Conservation (phyloP, 1,139 yeast species). For the Yamadazyma jaroonii region DNA sequence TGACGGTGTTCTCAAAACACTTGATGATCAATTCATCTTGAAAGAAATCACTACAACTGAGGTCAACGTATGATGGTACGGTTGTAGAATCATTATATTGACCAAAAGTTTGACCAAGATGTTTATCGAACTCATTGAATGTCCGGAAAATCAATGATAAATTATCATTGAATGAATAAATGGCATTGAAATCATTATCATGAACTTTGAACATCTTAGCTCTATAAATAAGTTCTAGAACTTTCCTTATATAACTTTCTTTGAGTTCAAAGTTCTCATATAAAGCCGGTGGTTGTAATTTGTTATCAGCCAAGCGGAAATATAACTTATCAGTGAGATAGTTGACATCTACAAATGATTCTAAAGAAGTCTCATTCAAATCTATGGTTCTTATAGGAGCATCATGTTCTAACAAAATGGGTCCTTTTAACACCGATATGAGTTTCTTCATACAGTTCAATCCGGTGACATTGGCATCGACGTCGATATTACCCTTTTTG, state of each 20-base stretch:
- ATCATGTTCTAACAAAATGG: slow-evolving; percentile 41
- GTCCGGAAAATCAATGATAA: slow-evolving; percentile 32
- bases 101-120: slow-evolving; percentile 24
- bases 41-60: slow-evolving; percentile 61
- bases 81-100: slow-evolving; percentile 24
- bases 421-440: slow-evolving; percentile 61
- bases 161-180: slow-evolving; percentile 39
- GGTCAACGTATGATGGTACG: slow-evolving; percentile 38
- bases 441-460: slow-evolving; percentile 56
- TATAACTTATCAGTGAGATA: slow-evolving; percentile 48
- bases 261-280: slow-evolving; percentile 23
- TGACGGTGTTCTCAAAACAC: slow-evolving; percentile 56
- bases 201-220: slow-evolving; percentile 23
- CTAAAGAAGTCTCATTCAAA: slow-evolving; percentile 45
- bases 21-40: slow-evolving; percentile 59
- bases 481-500: slow-evolving; percentile 22
- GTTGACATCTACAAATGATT: slow-evolving; percentile 53
- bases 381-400: slow-evolving; percentile 54
- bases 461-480: slow-evolving; percentile 44
- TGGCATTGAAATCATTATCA: slow-evolving; percentile 32
- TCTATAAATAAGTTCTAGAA: slow-evolving; percentile 45
- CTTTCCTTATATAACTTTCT: slow-evolving; percentile 50
- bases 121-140: slow-evolving; percentile 45
- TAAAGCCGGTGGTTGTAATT: slow-evolving; percentile 59
- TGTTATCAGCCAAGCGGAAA: slow-evolving; percentile 40